Percentiles rank a stretch among this genome's conserved stretches.
Conservation (phyloP, 2,329 filamentous ascomycete species). For the Aureobasidium uvarum region DNA sequence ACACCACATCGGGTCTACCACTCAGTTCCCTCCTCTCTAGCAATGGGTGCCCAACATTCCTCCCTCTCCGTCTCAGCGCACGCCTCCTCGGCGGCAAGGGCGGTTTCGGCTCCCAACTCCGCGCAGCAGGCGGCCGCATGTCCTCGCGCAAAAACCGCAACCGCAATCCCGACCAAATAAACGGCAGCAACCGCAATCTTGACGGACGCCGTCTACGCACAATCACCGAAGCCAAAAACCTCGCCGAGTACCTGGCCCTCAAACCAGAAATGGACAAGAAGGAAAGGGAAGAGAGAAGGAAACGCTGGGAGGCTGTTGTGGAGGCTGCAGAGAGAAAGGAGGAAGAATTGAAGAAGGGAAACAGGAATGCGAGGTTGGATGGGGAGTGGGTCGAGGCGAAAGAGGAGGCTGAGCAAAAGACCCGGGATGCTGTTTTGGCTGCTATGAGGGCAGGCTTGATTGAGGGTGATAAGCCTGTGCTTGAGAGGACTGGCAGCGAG, state of each 20-base stretch:
- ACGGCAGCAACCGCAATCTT: constrained; percentile 87
- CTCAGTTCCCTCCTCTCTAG: constrained; percentile 62
- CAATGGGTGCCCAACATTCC: constrained; percentile 53
- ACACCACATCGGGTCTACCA: constrained; percentile 52
- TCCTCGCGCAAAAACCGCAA: constrained; percentile 88
- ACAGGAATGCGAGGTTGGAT: constrained; percentile 62
- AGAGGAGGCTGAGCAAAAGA: constrained; percentile 83
- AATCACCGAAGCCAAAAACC: constrained; percentile 89
- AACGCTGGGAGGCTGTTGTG: constrained; percentile 85
- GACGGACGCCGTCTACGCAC: constrained; percentile 88
- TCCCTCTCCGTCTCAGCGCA: constrained; percentile 76
- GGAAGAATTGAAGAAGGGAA: constrained; percentile 75
- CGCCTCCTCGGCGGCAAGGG: constrained; percentile 91
- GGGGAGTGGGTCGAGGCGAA: constrained; percentile 95
- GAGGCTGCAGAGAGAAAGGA: constrained; percentile 79
- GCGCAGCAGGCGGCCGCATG: constrained; percentile 97
- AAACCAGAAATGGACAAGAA: constrained; percentile 97
- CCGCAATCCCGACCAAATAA: constrained; percentile 66
- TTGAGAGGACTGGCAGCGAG: constrained; percentile 39
- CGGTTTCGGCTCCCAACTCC: constrained; percentile 94
- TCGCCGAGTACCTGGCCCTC: constrained; percentile 91
- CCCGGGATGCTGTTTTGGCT: constrained; percentile 69
- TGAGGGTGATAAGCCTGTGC: constrained; percentile 51
- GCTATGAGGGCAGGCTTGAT: constrained; percentile 63
- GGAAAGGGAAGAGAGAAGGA: constrained; percentile 80